Base-by-base conservation (phyloP, 2,329 filamentous ascomycete species). In the Sphaerulina vaccinii region DNA sequence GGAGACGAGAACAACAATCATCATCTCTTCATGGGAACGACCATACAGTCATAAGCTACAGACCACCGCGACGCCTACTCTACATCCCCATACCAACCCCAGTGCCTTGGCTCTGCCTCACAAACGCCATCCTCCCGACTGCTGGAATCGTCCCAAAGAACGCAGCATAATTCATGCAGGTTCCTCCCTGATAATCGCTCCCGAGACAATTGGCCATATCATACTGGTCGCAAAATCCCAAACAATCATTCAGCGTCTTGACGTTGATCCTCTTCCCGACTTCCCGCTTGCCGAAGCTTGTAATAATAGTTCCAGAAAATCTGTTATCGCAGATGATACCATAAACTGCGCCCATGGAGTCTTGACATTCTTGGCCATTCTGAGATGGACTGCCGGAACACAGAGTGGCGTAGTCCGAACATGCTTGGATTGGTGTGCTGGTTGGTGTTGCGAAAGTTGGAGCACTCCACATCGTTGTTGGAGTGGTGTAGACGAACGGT, bases 211-310 rank as follows among this genome's bases (percentile, higher is more conserved):
- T 22, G 16, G 10, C 32, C 40, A 13, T 15, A 39, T 46, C 42
- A 21, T 38, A 40, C 15, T 51, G 32, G 37, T 50, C 47, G 32
- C 47, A 50, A 36, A 41, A 50, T 15, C 32, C 37, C 18, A 50
- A 32, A 43, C 47, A 50, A 21, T 41, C 21, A 43, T 50, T 39
- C 47, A 50, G 22, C 39, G n/a, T 50, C 11, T 23, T 23, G 2
- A 23, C 19, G 16, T 11, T 36, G 32, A 36, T 35, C 21, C 24
- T 40, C 47, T 37, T 41, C 8, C 16, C 46, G 22, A 19, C 13
- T 15, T 21, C 19, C 35, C 21, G 24, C 27, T 42, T 50, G 13
- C 47, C 47, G n/a, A 42, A 50, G 11, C 23, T 35, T 2, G 29
- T 37, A 27, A 50, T 43, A 3, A 50, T 39, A 24, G 24, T 50